Percentiles rank a stretch among this genome's conserved stretches.
Conservation (phyloP, 768 basidiomycete genomes). For the Hericium alpestre region DNA sequence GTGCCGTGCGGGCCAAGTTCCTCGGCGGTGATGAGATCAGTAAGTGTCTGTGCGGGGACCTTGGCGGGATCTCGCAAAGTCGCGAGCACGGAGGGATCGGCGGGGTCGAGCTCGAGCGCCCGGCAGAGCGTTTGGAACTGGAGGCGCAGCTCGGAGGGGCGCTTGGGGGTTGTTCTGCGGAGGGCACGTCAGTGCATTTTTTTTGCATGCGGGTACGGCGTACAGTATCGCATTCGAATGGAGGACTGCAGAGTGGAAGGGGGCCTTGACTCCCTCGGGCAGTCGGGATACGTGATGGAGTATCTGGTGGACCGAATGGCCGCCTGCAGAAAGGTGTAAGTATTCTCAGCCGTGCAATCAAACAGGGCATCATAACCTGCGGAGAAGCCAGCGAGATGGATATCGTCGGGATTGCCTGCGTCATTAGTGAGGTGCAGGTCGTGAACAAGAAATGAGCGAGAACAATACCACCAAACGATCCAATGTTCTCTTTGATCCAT, state of each 20-base stretch:
- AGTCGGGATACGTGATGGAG: slow-evolving; percentile 60
- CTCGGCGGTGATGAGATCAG: slow-evolving; percentile 48
- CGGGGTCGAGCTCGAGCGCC: slow-evolving; percentile 45
- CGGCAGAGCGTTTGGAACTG: slow-evolving; percentile 58
- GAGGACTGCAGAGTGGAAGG: slow-evolving; percentile 54
- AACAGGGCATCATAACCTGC: slow-evolving; percentile 34
- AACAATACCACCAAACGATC: slow-evolving; percentile 51
- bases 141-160: slow-evolving; percentile 42
- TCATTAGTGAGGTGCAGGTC: not conserved
- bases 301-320: slow-evolving; percentile 66
- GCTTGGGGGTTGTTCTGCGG: slow-evolving; percentile 37
- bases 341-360: not conserved
- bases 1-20: slow-evolving; percentile 45
- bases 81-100: slow-evolving; percentile 35
- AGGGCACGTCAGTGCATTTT: slow-evolving; percentile 22
- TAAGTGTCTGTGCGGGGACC: slow-evolving; percentile 40
- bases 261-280: slow-evolving; percentile 42
- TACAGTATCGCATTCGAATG: slow-evolving; percentile 72
- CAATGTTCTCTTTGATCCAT: slow-evolving; percentile 63
- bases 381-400: slow-evolving; percentile 61
- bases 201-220: not conserved
- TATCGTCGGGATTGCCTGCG: slow-evolving; percentile 47
- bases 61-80: slow-evolving; percentile 38
- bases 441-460: not conserved
- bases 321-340: slow-evolving; percentile 30